Base-by-base conservation (phyloP, 306 rosid species). In the Trifolium dubium region DNA sequence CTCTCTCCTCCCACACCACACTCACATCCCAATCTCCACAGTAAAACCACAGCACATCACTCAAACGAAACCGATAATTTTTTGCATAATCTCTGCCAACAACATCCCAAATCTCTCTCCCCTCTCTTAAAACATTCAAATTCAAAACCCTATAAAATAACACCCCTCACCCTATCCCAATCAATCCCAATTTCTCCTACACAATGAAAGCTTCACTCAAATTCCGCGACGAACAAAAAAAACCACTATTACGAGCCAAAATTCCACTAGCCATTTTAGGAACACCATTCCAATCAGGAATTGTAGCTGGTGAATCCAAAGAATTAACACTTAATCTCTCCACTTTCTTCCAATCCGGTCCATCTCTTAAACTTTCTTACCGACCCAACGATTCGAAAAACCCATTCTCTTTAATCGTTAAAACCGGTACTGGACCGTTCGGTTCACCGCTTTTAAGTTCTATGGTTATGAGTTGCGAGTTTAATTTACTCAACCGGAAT, bases 131-230 rank as follows among this genome's bases (percentile, higher is more conserved):
- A 39, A 39, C 14, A 44, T 44, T 44, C 50, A 14, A 44, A 44
- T 44, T 44, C 50, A 12, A 44, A 44, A 3, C 14, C 14, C 50
- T 44, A 44, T 44, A 44, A 44, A 50, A n/a, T 17, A n/a, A n/a
- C 6, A 50, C 55, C 19, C 55, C 8, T 15, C 9, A 7, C 11
- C 6, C 56, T 50, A 5, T 49, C 28, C 12, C n/a, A 5, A 14
- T 10, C 5, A 17, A 17, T 7, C 10, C 31, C 12, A 12, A 29
- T 1, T 8, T 4, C 35, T 11, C 15, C 5, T 10, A 23, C 12
- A 62, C 29, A 7, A 93, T 93, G 98, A 93, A 93, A 81, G 98
- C 97, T 15, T 91, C 98, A 0, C 85, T 93, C 14, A 93, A 88
- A 73, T 89, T 93, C 75, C 89, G 98, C 0, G 97, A 91, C 0